A percentile compares a stretch with the other conserved stretches of the same genome.
phyloP scores from a whole-genome alignment of 2,329 filamentous ascomycete genomes.

The Sphaerostilbella broomeana region DNA sequence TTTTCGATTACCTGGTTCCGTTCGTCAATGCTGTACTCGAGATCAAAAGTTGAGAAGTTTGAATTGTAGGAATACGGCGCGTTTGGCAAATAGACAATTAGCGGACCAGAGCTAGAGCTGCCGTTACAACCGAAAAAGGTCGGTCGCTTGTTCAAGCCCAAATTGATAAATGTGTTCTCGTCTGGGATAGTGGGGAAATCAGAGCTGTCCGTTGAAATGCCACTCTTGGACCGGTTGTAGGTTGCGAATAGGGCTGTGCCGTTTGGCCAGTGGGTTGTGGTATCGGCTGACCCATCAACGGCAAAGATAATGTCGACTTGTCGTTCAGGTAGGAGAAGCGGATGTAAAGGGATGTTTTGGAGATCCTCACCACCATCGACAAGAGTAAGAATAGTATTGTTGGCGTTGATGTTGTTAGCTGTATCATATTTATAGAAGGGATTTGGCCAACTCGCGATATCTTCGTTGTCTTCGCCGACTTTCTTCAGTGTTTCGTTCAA shows the following conservation, averaged over 20 bases:
- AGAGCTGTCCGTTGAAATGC: slow-evolving; percentile 53
- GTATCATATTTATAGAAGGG: slow-evolving; percentile 65
- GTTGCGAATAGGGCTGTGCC: slow-evolving; percentile 68
- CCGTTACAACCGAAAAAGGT: slow-evolving; percentile 73
- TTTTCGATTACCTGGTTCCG: slow-evolving; percentile 73
- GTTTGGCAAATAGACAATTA: slow-evolving; percentile 81
- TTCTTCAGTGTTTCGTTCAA: slow-evolving; percentile 45
- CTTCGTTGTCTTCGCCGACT: slow-evolving; percentile 55
- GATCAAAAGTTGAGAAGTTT: slow-evolving; percentile 69
- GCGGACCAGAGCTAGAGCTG: slow-evolving; percentile 36
- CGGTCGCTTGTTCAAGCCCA: slow-evolving; percentile 64
- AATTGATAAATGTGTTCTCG: slow-evolving; percentile 70
- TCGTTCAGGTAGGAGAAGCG: slow-evolving; percentile 67
- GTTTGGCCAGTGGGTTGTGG: slow-evolving; percentile 63
- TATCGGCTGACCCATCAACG: slow-evolving; percentile 72
- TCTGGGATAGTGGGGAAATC: slow-evolving; percentile 68
- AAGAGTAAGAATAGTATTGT: slow-evolving; percentile 52
- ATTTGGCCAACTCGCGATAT: slow-evolving; percentile 72
- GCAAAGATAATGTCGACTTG: slow-evolving; percentile 75
- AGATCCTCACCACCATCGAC: slow-evolving; percentile 74
- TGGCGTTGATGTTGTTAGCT: slow-evolving; percentile 50
- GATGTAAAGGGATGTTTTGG: slow-evolving; percentile 74
- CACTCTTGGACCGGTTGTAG: slow-evolving; percentile 49
- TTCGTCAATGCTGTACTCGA: slow-evolving; percentile 53
- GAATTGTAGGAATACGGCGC: slow-evolving; percentile 63